Percentiles rank a stretch among this genome's conserved stretches.
phyloP scores from a whole-genome alignment of 805 yeast genomes.

The Suhomyces emberorum region DNA sequence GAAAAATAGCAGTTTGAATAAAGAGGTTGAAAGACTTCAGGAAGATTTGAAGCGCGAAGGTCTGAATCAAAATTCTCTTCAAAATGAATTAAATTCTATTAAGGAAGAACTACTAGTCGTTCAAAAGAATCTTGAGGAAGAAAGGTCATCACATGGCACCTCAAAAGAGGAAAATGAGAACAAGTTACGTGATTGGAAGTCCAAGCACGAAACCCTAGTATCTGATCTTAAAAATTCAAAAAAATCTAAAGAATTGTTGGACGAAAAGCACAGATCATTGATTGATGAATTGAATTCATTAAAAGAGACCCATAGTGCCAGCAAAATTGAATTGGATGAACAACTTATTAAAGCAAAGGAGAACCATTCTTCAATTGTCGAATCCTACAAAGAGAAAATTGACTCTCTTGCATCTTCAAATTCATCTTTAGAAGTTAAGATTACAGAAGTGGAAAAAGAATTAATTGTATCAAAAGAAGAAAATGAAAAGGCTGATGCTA shows the following conservation, averaged over 20 bases:
- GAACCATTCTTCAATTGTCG: slow-evolving; percentile 20
- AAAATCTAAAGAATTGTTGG: slow-evolving; percentile 9
- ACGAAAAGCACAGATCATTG: slow-evolving; percentile 19
- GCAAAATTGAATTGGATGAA: slow-evolving; percentile 17
- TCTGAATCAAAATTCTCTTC: too few species aligned
- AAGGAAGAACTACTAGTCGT: too few species aligned
- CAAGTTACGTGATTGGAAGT: too few species aligned
- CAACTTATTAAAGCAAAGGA: slow-evolving; percentile 28
- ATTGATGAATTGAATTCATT: slow-evolving; percentile 14
- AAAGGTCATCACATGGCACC: too few species aligned
- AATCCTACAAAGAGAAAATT: too few species aligned
- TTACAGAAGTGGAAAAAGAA: neutral
- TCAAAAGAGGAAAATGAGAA: too few species aligned
- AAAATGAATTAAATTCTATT: too few species aligned
- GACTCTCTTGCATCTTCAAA: too few species aligned
- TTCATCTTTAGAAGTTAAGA: too few species aligned
- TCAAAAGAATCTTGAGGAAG: too few species aligned
- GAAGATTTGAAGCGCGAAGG: neutral
- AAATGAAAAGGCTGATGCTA: neutral
- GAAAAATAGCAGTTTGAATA: neutral
- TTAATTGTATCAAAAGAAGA: neutral
- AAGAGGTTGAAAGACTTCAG: neutral
- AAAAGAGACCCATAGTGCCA: slow-evolving; percentile 10
- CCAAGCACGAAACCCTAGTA: too few species aligned
- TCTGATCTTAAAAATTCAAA: too few species aligned